These are phyloP conservation scores for Phylloboletellus chloephorus DNA, from an alignment of 1,284 basidiomycete species.

Conservation along the genomic window DNA sequence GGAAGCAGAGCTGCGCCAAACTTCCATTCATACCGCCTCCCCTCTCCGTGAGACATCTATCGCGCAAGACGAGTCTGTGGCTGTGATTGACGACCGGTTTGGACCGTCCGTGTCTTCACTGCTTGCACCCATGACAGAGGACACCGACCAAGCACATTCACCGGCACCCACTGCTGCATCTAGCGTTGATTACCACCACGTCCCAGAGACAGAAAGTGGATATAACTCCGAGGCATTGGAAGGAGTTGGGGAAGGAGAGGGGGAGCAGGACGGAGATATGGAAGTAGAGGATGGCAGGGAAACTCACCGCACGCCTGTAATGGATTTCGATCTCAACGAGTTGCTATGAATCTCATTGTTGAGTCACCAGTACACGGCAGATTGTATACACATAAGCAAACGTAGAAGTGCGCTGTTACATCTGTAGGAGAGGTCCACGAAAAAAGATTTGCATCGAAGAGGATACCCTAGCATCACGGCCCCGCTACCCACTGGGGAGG, in stretches of 20 bases:
- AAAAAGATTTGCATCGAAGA: slow-evolving; percentile 1
- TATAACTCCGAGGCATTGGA: slow-evolving; percentile 42
- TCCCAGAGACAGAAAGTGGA: slow-evolving; percentile 39
- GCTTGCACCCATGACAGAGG: slow-evolving; percentile 21
- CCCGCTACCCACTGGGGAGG: slow-evolving; percentile 44
- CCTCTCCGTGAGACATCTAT: slow-evolving; percentile 26
- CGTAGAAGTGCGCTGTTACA: slow-evolving; percentile 3
- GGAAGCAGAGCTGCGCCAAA: slow-evolving; percentile 25
- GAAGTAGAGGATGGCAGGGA: slow-evolving; percentile 25
- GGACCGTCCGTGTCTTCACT: slow-evolving; percentile 23
- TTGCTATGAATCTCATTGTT: slow-evolving; percentile 16
- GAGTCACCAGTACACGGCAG: not conserved
- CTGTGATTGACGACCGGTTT: slow-evolving; percentile 24
- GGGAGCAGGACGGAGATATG: slow-evolving; percentile 26
- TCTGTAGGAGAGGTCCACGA: not conserved
- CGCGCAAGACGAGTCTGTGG: slow-evolving; percentile 19
- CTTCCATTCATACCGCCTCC: slow-evolving; percentile 26
- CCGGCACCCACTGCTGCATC: slow-evolving; percentile 48
- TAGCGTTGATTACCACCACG: slow-evolving; percentile 37
- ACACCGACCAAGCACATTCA: slow-evolving; percentile 36
- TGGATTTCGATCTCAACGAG: slow-evolving; percentile 29
- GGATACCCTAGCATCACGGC: slow-evolving; percentile 10
- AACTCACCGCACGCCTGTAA: slow-evolving; percentile 17
- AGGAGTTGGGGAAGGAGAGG: slow-evolving; percentile 26
- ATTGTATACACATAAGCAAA: not conserved